Base-by-base conservation (phyloP, 164 flowering plant genomes). In the Macadamia tetraphylla region DNA sequence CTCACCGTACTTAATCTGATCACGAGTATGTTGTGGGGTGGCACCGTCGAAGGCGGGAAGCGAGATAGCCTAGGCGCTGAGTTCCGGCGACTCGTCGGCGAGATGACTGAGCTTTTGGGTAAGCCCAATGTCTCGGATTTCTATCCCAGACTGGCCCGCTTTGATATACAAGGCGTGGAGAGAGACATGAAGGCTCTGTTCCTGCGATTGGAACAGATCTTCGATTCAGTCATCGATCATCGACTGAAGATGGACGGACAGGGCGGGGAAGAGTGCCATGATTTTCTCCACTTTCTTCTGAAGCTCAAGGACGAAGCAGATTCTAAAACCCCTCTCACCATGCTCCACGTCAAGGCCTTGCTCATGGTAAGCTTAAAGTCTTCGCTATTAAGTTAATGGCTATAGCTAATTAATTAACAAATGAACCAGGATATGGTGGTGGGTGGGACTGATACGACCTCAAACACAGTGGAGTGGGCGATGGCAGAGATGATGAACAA, bases 161-260 rank as follows among this genome's bases (percentile, higher is more conserved):
- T 86, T 17, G 90, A 88, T 75, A 49, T 86, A 56, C 90, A 86
- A 64, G 87, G 87, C 10, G 8, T 86, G 6, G 67, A 61, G 55
- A 81, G 60, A 60, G 65, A 68, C 68, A 80, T 77, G 67, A 74
- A 30, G 55, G 67, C 10, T 40, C n/a, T 71, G 67, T 62, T 65
- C 10, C 9, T 0, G 46, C 60, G 68, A 57, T 65, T 86, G 12
- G 87, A 88, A 59, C 7, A 31, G 49, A 74, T 87, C 2, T 79
- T 85, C 6, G 74, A 83, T 18, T 2, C 57, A 8, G 67, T 82
- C 2, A 82, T 87, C 1, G 73, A 78, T 15, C 78, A 75, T 59
- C 61, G 88, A 49, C 48, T 65, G 73, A 80, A 73, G 42, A 73
- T 69, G 53, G 72, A 64, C 17, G 65, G 35, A 0, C n/a, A 7